phyloP scores from a whole-genome alignment of 305 asterid genomes.

The Lippia alba region DNA sequence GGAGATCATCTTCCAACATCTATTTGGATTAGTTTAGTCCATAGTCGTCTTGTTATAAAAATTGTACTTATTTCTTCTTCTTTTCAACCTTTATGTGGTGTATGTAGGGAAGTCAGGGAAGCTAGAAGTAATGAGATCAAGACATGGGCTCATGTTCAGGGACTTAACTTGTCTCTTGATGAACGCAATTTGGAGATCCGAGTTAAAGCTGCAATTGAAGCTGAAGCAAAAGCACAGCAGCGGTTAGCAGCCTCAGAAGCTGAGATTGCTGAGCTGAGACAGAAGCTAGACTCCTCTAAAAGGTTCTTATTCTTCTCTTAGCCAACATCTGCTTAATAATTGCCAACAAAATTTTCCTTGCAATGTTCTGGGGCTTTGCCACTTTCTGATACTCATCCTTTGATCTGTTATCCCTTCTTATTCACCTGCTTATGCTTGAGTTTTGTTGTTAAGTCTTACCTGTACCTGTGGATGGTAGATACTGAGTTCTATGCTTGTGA shows the following conservation, averaged over 20 bases:
- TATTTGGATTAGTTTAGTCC: constrained; percentile 11
- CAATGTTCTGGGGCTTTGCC: constrained; percentile 3
- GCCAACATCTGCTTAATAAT: constrained; percentile 1
- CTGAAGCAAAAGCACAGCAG: constrained; percentile 92
- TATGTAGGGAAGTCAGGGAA: constrained; percentile 78
- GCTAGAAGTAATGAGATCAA: constrained; percentile 77
- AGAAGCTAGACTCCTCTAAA: constrained; percentile 73
- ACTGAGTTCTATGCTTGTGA: constrained; percentile 18
- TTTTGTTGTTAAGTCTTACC: not conserved
- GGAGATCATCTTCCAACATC: constrained; percentile 18
- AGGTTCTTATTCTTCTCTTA: constrained; percentile 52
- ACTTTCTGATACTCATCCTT: constrained; percentile 17
- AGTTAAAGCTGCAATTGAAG: constrained; percentile 95
- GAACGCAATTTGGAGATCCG: constrained; percentile 86
- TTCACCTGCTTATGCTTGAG: constrained; percentile 18
- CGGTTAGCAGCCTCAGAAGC: constrained; percentile 94
- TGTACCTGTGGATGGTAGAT: constrained; percentile 2
- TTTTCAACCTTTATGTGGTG: constrained; percentile 32
- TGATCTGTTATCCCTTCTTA: constrained; percentile 17
- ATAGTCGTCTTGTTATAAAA: constrained; percentile 17
- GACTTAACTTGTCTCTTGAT: constrained; percentile 82
- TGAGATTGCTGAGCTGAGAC: constrained; percentile 91
- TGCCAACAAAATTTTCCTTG: constrained; percentile 20
- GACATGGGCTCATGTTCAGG: constrained; percentile 93
- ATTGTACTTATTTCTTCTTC: constrained; percentile 1